phyloP scores from a whole-genome alignment of 768 basidiomycete genomes.

The Rhodotorula paludigena region DNA sequence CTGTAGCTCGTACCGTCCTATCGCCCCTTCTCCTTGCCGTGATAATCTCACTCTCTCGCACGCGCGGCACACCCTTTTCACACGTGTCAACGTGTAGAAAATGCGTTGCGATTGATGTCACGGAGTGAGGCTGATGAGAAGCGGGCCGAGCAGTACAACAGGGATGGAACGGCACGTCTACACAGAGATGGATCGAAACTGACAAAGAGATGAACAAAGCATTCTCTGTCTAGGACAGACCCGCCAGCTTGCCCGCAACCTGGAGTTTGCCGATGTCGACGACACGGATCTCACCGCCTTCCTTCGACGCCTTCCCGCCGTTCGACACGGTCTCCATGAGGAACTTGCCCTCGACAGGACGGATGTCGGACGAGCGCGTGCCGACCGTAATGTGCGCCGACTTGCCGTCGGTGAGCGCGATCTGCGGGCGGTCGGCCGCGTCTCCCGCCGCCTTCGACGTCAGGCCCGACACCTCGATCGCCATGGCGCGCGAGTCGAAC shows the following conservation, averaged over 20 bases:
- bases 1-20: neutral
- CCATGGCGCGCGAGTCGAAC: constrained; percentile 77
- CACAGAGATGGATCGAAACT: too few species aligned
- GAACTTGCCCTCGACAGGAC: constrained; percentile 64
- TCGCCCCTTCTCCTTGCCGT: too few species aligned
- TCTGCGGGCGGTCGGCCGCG: constrained; percentile 45
- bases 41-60: too few species aligned
- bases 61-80: neutral
- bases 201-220: neutral
- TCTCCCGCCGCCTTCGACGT: constrained; percentile 46
- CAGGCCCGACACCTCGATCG: constrained; percentile 64
- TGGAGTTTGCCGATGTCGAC: constrained; percentile 31
- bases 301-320: constrained; percentile 40
- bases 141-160: neutral
- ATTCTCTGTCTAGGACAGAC: constrained; percentile 34
- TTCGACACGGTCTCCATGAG: constrained; percentile 59
- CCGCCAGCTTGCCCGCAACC: constrained; percentile 45
- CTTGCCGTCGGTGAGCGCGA: constrained; percentile 54
- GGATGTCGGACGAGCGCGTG: constrained; percentile 55
- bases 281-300: constrained; percentile 38
- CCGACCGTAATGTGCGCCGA: constrained; percentile 84
- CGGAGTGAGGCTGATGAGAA: neutral
- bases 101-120: too few species aligned
- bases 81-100: neutral
- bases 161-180: too few species aligned